Conservation (phyloP, 2,329 filamentous ascomycete genomes). For the Coniochaeta sp. region DNA sequence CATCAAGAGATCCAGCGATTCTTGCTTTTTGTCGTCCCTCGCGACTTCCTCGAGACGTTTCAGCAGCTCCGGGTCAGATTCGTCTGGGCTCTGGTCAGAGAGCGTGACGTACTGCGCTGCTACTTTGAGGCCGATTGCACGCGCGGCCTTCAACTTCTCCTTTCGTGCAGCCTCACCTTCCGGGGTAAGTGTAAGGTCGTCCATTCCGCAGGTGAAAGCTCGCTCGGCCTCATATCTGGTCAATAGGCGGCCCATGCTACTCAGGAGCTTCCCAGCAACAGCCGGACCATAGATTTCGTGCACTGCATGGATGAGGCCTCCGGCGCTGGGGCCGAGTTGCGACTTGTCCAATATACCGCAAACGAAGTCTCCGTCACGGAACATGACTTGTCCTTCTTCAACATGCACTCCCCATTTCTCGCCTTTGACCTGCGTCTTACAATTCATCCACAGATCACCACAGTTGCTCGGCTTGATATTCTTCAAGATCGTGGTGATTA, state of each 20-base stretch:
- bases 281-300: conserved; percentile 91
- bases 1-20: conserved; percentile 80
- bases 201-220: conserved; percentile 94
- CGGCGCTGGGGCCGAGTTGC: conserved; percentile 80
- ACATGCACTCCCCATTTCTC: conserved; percentile 69
- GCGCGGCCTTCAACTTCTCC: conserved; percentile 59
- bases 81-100: conserved; percentile 51
- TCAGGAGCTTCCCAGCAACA: conserved; percentile 78
- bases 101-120: conserved; percentile 86
- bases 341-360: conserved; percentile 92
- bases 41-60: conserved; percentile 81
- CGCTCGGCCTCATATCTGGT: conserved; percentile 89
- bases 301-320: conserved; percentile 83
- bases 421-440: conserved; percentile 70
- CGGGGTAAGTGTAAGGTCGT: conserved; percentile 80
- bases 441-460: conserved; percentile 69
- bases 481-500: conserved; percentile 85
- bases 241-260: conserved; percentile 79
- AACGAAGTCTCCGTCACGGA: conserved; percentile 81
- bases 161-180: conserved; percentile 67
- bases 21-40: conserved; percentile 85
- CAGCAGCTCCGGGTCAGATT: conserved; percentile 63
- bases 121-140: conserved; percentile 66
- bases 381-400: conserved; percentile 75
- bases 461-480: conserved; percentile 79